Evolutionary conservation across 805 yeast species (phyloP).

Genomic region (Jamesozyma spencerorum): DNA sequence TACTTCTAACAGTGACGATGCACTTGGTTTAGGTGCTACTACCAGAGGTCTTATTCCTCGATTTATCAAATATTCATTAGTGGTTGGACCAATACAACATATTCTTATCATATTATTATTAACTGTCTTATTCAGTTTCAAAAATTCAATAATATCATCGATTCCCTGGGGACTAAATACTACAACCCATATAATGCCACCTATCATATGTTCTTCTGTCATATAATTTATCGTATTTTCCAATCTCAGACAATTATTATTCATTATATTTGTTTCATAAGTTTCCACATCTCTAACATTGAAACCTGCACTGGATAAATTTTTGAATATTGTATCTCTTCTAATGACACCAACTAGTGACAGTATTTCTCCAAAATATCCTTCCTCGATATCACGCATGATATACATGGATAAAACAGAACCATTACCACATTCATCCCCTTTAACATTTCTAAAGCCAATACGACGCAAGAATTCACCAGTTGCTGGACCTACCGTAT

Average conservation of each 20-base stretch:
- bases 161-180: constrained; percentile 92
- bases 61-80: constrained; percentile 49
- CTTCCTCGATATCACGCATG: constrained; percentile 25
- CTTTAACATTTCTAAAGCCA: constrained; percentile 63
- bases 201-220: constrained; percentile 5
- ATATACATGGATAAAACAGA: constrained; percentile 56
- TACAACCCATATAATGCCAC: constrained; percentile 49
- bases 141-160: constrained; percentile 43
- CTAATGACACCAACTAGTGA: constrained; percentile 84
- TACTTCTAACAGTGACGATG: constrained; percentile 43
- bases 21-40: constrained; percentile 67
- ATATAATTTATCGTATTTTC: constrained; percentile 4
- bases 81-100: constrained; percentile 92
- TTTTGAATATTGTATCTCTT: constrained; percentile 69
- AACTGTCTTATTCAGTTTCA: constrained; percentile 16
- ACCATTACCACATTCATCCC: constrained; percentile 75
- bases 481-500: constrained; percentile 92
- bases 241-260: constrained; percentile 38
- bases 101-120: constrained; percentile 31
- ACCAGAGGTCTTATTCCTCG: constrained; percentile 50
- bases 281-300: constrained; percentile 46
- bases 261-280: constrained; percentile 53
- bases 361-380: constrained; percentile 32
- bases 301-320: constrained; percentile 29
- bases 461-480: constrained; percentile 42